phyloP scores from a whole-genome alignment of 768 basidiomycete species.

The Crucibulum laeve region DNA sequence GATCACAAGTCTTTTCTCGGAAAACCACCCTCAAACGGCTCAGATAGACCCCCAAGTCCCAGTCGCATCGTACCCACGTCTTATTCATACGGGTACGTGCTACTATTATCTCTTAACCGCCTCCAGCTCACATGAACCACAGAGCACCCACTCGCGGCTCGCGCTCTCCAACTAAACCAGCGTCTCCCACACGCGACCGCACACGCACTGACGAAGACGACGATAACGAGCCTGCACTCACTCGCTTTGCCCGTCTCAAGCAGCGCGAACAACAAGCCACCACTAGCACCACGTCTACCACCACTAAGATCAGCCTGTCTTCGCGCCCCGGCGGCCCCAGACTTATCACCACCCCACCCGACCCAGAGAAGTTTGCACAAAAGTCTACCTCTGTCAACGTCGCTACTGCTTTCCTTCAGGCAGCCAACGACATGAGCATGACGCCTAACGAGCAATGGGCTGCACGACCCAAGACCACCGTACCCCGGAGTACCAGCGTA shows the following conservation, averaged over 20 bases:
- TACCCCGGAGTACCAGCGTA: constrained; percentile 74
- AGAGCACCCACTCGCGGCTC: constrained; percentile 54
- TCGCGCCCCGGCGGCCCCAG: constrained; percentile 32
- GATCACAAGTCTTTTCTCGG: constrained; percentile 77
- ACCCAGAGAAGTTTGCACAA: constrained; percentile 68
- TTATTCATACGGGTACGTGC: constrained; percentile 67
- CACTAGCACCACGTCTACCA: too few species aligned
- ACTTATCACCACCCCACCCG: constrained; percentile 41
- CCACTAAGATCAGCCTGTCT: too few species aligned
- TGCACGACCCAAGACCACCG: constrained; percentile 36
- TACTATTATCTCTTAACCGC: constrained; percentile 13
- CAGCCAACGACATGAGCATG: constrained; percentile 47
- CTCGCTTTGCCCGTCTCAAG: constrained; percentile 38
- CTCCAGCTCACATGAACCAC: constrained; percentile 10
- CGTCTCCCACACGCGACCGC: constrained; percentile 31
- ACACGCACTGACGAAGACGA: constrained; percentile 27
- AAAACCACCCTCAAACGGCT: constrained; percentile 39
- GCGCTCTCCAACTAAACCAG: constrained; percentile 56
- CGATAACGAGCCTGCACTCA: constrained; percentile 35
- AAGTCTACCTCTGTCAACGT: constrained; percentile 87
- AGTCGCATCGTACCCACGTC: constrained; percentile 47
- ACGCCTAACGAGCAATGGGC: constrained; percentile 62
- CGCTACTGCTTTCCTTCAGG: constrained; percentile 76
- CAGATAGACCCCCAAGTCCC: constrained; percentile 31
- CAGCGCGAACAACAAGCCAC: constrained; percentile 32